Conservation (phyloP, 2,329 filamentous ascomycete species). For the Grosmannia clavigera region DNA sequence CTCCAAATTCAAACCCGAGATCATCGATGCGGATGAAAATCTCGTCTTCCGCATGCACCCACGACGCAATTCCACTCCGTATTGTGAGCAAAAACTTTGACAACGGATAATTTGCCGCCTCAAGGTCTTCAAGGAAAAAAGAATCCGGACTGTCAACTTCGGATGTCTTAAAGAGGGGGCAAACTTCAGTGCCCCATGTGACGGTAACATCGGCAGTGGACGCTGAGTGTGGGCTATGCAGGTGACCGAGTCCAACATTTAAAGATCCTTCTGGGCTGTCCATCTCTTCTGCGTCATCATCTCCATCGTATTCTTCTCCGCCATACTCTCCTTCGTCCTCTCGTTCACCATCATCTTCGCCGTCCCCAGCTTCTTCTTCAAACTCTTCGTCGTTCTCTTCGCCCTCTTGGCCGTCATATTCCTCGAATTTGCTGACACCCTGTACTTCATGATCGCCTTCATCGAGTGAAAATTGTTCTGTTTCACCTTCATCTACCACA, state of each 20-base stretch:
- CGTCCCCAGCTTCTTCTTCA: background rate
- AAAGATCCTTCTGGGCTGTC: slow-evolving; percentile 9
- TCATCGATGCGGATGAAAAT: slow-evolving; percentile 39
- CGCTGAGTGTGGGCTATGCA: slow-evolving; percentile 2
- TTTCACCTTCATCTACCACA: background rate
- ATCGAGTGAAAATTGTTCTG: background rate
- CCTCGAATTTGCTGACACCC: background rate
- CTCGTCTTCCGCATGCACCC: slow-evolving; percentile 33
- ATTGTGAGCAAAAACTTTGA: slow-evolving; percentile 31
- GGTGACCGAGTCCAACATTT: slow-evolving; percentile 5
- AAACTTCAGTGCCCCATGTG: slow-evolving; percentile 20
- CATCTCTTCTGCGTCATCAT: slow-evolving; percentile 6
- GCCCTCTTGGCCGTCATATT: background rate
- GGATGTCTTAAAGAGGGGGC: slow-evolving; percentile 20
- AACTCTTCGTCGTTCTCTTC: background rate
- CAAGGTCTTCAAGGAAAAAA: slow-evolving; percentile 33
- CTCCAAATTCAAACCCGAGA: slow-evolving; percentile 39
- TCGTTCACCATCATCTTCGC: background rate
- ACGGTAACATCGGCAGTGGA: slow-evolving; percentile 18
- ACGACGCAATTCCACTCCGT: slow-evolving; percentile 31
- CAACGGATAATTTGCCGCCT: slow-evolving; percentile 30
- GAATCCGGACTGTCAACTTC: slow-evolving; percentile 24
- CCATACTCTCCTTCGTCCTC: background rate
- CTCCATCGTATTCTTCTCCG: background rate
- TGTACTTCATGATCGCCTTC: background rate